Evolutionary conservation across 2,329 filamentous ascomycete species (phyloP).

Genomic region (Penicillium sclerotigenum): DNA sequence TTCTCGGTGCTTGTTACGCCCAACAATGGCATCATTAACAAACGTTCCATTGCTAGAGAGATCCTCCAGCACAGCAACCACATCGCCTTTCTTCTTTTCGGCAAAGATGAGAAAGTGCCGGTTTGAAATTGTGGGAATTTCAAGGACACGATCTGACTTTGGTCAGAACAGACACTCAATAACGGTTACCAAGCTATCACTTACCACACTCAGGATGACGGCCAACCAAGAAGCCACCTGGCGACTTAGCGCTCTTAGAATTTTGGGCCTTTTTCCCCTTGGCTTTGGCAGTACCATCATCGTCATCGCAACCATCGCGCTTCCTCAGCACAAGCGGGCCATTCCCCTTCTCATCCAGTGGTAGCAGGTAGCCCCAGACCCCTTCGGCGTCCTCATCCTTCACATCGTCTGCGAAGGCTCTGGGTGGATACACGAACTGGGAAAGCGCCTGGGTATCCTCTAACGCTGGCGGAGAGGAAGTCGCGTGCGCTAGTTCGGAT

Average conservation of each 20-base stretch:
- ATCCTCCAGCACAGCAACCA: slow-evolving; percentile 78
- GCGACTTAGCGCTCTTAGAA: slow-evolving; percentile 60
- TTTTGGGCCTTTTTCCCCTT: slow-evolving; percentile 39
- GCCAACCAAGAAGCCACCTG: slow-evolving; percentile 86
- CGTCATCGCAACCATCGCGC: slow-evolving; percentile 64
- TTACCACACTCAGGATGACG: slow-evolving; percentile 89
- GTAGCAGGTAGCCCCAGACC: slow-evolving; percentile 93
- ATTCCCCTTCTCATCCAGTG: slow-evolving; percentile 69
- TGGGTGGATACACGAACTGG: slow-evolving; percentile 72
- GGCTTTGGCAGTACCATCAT: slow-evolving; percentile 27
- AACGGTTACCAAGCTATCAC: slow-evolving; percentile 36
- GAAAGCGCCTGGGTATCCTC: slow-evolving; percentile 76
- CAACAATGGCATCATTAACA: slow-evolving; percentile 86
- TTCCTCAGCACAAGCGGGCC: slow-evolving; percentile 71
- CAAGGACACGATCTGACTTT: slow-evolving; percentile 65
- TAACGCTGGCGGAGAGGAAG: slow-evolving; percentile 58
- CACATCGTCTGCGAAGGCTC: slow-evolving; percentile 73
- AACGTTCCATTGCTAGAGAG: slow-evolving; percentile 95
- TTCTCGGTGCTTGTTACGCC: slow-evolving; percentile 86
- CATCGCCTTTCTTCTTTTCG: slow-evolving; percentile 57
- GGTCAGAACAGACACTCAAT: slow-evolving; percentile 14
- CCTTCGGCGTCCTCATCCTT: slow-evolving; percentile 80
- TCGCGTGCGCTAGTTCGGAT: slow-evolving; percentile 36
- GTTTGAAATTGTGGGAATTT: slow-evolving; percentile 81
- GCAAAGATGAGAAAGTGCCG: slow-evolving; percentile 57